Evolutionary conservation across 345 rosid species (phyloP), one percentile per base, ranked within the genome.

Genomic region (Draba incana): DNA sequence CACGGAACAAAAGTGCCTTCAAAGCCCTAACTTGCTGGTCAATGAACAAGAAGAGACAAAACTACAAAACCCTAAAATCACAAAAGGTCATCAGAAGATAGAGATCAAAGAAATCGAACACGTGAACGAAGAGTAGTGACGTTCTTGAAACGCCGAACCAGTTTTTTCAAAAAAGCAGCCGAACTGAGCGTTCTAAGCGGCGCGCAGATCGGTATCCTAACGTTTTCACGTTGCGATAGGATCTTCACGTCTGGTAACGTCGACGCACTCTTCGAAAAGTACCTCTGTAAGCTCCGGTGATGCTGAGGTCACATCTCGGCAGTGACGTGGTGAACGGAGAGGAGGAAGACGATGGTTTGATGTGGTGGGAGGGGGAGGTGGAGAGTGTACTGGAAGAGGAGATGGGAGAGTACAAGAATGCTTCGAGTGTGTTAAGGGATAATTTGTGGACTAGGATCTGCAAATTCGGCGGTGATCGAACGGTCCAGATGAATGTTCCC

Each of bases 361-460:
- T 62, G 75, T 76, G 75, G 75, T 76, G 75, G 79, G 71, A 76
- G 62, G 70, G 61, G 27, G 44, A 50, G 62, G 75, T 70, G 66
- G 75, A 76, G 60, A 76, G 51, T 46, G 71, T 75, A 24, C 55
- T 61, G 62, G 67, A 46, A 62, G 71, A 69, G 37, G 62, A 75
- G 15, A 41, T 75, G 43, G 79, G 69, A 23, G 75, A 57, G 57
- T 70, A 76, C 41, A 43, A 13, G 48, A 63, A 39, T 8, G 70
- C 57, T 3, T 62, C 70, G 75, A 50, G 6, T 44, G 41, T 3
- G 7, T 38, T 75, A 24, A 63, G 67, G 20, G 69, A 55, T 5
- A 75, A 69, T 24, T 50, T 76, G 25, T 10, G 46, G 33, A 43
- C 50, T 2, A 69, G 56, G 70, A 75, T 75, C 10, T 13, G 49